Conservation (phyloP, 2,329 filamentous ascomycete genomes). For the Aspergillus tamarii region DNA sequence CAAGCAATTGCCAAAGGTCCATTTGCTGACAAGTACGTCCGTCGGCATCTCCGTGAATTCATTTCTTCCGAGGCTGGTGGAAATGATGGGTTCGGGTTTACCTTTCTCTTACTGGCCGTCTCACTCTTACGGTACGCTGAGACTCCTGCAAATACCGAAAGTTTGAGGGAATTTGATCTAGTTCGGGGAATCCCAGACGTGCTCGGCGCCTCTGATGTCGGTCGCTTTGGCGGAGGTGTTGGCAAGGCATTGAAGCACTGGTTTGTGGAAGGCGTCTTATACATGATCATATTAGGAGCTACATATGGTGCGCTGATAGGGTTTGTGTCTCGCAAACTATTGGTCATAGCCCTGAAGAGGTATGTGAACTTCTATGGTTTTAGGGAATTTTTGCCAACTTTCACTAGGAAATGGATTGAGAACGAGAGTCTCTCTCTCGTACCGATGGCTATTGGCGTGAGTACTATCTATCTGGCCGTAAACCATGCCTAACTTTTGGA, state of each 20-base stretch:
- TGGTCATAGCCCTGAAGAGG: slow-evolving; percentile 46
- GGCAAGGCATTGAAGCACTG: slow-evolving; percentile 59
- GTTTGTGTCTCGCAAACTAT: slow-evolving; percentile 49
- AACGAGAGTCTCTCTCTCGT: slow-evolving; percentile 58
- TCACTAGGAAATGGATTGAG: slow-evolving; percentile 57
- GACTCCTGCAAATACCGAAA: slow-evolving; percentile 24
- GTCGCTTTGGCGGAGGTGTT: slow-evolving; percentile 56
- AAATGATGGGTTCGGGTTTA: slow-evolving; percentile 66
- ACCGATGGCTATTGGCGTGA: slow-evolving; percentile 54
- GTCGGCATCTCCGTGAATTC: slow-evolving; percentile 60
- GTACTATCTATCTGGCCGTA: slow-evolving; percentile 12
- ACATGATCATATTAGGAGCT: slow-evolving; percentile 59
- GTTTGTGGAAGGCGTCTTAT: slow-evolving; percentile 64
- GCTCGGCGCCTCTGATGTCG: slow-evolving; percentile 47
- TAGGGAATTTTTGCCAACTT: not conserved
- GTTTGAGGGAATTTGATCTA: slow-evolving; percentile 22
- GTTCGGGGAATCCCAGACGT: slow-evolving; percentile 29
- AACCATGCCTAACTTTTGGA: not conserved
- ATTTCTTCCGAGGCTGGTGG: slow-evolving; percentile 65
- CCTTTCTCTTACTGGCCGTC: slow-evolving; percentile 62
- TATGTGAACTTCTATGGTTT: slow-evolving; percentile 12
- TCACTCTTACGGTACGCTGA: slow-evolving; percentile 61
- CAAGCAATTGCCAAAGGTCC: slow-evolving; percentile 66
- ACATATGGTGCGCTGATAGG: slow-evolving; percentile 59
- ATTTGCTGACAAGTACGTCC: slow-evolving; percentile 65